A percentile compares a stretch with the other conserved stretches of the same genome.
phyloP scores from a whole-genome alignment of 2,329 filamentous ascomycete species.

The Diaporthe vexans region DNA sequence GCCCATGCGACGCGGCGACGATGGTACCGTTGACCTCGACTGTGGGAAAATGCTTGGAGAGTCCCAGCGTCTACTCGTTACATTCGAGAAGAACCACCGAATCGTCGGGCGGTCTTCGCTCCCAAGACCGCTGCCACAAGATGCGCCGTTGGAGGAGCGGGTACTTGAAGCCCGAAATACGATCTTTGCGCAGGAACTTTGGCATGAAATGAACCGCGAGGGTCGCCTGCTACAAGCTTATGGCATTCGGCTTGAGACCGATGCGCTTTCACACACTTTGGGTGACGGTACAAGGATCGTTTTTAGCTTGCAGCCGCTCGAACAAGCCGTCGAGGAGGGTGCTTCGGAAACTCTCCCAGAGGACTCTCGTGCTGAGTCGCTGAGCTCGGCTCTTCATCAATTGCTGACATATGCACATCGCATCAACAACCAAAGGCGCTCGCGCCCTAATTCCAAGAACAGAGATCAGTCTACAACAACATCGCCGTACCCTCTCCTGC shows the following conservation, averaged over 20 bases:
- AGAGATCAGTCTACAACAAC: constrained; percentile 54
- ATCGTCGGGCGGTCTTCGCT: constrained; percentile 70
- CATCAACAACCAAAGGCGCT: constrained; percentile 78
- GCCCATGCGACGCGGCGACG: constrained; percentile 79
- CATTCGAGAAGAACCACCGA: constrained; percentile 69
- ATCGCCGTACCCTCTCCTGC: constrained; percentile 64
- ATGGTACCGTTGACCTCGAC: constrained; percentile 83
- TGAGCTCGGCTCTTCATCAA: constrained; percentile 78
- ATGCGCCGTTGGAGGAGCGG: constrained; percentile 73
- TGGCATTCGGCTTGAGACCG: constrained; percentile 74
- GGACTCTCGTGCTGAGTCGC: constrained; percentile 71
- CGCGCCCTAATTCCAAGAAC: constrained; percentile 64
- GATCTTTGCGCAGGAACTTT: constrained; percentile 87
- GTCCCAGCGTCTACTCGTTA: constrained; percentile 76
- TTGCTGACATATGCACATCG: constrained; percentile 85
- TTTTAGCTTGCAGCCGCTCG: constrained; percentile 76
- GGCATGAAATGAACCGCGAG: constrained; percentile 90
- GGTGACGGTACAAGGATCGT: constrained; percentile 70
- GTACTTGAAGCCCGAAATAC: constrained; percentile 84
- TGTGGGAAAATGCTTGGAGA: constrained; percentile 65
- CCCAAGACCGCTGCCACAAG: constrained; percentile 67
- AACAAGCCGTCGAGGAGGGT: constrained; percentile 57
- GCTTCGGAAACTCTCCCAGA: constrained; percentile 52
- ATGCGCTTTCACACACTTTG: constrained; percentile 68
- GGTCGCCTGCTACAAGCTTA: constrained; percentile 79